These are phyloP conservation scores for Ophiobolus disseminans DNA, from an alignment of 2,329 filamentous ascomycete species.

Conservation along the genomic window DNA sequence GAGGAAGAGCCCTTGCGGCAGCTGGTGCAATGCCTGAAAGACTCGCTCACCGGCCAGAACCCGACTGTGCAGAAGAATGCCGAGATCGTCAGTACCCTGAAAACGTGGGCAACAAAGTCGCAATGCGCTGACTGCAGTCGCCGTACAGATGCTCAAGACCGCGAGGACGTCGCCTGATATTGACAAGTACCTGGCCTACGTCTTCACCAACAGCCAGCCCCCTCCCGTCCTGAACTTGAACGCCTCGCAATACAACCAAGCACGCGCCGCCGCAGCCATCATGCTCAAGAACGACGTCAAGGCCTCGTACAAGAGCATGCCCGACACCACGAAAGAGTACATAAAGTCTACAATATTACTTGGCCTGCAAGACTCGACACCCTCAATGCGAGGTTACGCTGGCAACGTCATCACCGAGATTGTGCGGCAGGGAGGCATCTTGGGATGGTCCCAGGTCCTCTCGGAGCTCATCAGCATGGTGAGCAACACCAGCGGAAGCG, in stretches of 20 bases:
- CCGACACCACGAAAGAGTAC: constrained; percentile 74
- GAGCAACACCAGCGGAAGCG: constrained; percentile 72
- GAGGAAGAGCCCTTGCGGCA: constrained; percentile 85
- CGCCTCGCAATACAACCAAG: constrained; percentile 70
- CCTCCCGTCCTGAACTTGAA: constrained; percentile 68
- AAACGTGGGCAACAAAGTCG: constrained; percentile 10
- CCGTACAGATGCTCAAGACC: constrained; percentile 82
- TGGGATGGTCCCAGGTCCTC: constrained; percentile 90
- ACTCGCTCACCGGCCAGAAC: constrained; percentile 88
- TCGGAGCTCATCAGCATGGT: constrained; percentile 82
- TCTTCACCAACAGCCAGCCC: constrained; percentile 75
- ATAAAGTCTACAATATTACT: constrained; percentile 80
- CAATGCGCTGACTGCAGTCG: constrained; percentile 33
- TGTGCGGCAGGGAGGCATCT: constrained; percentile 80
- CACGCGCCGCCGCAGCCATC: constrained; percentile 86
- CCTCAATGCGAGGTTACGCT: constrained; percentile 85
- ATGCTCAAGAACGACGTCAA: constrained; percentile 96
- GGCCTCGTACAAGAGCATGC: constrained; percentile 75
- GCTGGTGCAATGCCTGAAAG: constrained; percentile 85
- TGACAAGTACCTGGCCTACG: constrained; percentile 94
- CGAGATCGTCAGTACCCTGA: constrained; percentile 71
- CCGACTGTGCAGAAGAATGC: constrained; percentile 84
- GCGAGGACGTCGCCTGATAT: constrained; percentile 89
- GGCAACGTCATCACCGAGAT: constrained; percentile 95
- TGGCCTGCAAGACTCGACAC: constrained; percentile 80